A percentile compares a stretch with the other conserved stretches of the same genome.
Conservation (phyloP, 1,139 yeast species). For the Suhomyces kunorum region DNA sequence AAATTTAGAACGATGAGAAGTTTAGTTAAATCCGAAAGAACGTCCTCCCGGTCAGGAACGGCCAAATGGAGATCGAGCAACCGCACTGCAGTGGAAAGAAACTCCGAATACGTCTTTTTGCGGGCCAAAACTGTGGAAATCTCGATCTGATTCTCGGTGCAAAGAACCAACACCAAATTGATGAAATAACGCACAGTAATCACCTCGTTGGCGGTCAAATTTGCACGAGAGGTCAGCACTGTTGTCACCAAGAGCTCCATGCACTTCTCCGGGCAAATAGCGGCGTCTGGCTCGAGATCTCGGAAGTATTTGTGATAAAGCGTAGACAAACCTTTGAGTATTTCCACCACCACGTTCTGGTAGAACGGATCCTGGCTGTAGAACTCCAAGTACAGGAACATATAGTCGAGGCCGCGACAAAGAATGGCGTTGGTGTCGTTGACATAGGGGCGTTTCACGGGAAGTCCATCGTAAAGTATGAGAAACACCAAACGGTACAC, state of each 20-base stretch:
- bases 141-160: slow-evolving; percentile 1
- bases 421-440: slow-evolving; percentile 18
- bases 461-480: slow-evolving; percentile 26
- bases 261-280: slow-evolving; percentile 1
- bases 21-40: slow-evolving; percentile 7
- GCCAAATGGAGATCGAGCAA: slow-evolving; percentile 3
- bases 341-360: slow-evolving; percentile 25
- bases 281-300: slow-evolving; percentile 4
- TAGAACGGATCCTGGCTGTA: slow-evolving; percentile 12
- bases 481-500: slow-evolving; percentile 30
- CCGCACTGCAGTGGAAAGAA: background rate
- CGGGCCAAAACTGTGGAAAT: background rate
- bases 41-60: slow-evolving; percentile 5
- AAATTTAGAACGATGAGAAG: slow-evolving; percentile 6
- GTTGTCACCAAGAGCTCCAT: slow-evolving; percentile 2
- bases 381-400: slow-evolving; percentile 12
- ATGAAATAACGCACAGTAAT: slow-evolving; percentile 8
- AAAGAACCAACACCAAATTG: slow-evolving; percentile 9
- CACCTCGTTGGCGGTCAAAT: slow-evolving; percentile 2
- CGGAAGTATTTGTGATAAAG: slow-evolving; percentile 25
- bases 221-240: background rate
- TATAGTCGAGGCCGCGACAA: slow-evolving; percentile 19
- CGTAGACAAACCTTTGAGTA: slow-evolving; percentile 31
- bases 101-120: background rate
- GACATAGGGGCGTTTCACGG: slow-evolving; percentile 13